phyloP scores from a whole-genome alignment of 495 filamentous ascomycete genomes.

The Trichoderma asperelloides region DNA sequence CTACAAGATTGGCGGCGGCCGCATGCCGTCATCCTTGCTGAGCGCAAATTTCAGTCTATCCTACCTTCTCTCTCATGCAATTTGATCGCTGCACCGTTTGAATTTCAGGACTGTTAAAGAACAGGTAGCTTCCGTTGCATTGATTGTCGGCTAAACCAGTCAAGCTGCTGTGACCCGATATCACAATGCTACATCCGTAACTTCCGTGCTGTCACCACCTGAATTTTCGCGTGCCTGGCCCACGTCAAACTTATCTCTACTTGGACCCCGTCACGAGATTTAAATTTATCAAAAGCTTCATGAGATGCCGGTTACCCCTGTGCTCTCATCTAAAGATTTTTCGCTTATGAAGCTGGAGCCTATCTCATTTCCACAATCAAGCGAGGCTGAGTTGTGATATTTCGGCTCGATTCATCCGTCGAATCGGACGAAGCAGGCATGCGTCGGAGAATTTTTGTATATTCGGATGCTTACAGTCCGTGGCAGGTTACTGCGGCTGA shows the following conservation, averaged over 20 bases:
- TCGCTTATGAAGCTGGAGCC: not conserved
- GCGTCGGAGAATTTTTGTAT: not conserved
- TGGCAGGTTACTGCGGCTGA: not conserved
- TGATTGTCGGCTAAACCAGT: not conserved
- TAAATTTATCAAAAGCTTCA: not conserved
- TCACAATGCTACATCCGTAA: not conserved
- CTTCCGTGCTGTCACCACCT: not conserved
- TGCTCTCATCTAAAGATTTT: not conserved
- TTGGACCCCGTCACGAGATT: not conserved
- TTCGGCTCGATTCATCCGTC: not conserved
- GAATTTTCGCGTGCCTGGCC: not conserved
- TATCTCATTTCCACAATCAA: not conserved
- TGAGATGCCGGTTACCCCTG: not conserved
- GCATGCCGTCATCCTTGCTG: not conserved
- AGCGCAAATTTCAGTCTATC: slow-evolving; percentile 6
- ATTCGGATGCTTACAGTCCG: not conserved
- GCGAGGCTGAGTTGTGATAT: not conserved
- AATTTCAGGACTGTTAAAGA: not conserved
- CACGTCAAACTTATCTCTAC: not conserved
- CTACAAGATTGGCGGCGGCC: not conserved
- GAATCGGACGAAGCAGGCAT: not conserved
- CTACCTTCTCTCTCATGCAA: not conserved
- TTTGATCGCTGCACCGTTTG: not conserved
- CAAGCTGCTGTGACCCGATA: not conserved
- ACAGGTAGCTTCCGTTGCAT: not conserved